Evolutionary conservation across 768 basidiomycete genomes (phyloP).

Genomic region (Trametes punicea): DNA sequence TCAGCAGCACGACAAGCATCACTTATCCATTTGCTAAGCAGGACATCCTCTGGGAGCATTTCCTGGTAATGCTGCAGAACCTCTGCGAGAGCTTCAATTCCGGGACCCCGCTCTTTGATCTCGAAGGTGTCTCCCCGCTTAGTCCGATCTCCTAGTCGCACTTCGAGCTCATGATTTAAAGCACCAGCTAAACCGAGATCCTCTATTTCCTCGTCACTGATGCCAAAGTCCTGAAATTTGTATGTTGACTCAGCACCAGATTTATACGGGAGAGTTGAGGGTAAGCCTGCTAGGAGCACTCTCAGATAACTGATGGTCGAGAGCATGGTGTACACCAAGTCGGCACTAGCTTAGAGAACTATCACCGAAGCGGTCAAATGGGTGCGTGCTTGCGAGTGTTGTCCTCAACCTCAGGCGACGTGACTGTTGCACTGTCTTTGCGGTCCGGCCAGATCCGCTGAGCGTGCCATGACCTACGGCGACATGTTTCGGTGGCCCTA

Average conservation of each 20-base stretch:
- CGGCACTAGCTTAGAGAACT: too few relatives aligned
- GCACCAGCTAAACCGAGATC: not conserved
- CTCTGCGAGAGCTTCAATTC: not conserved
- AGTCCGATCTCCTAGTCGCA: not conserved
- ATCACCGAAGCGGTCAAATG: too few relatives aligned
- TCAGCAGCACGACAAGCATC: constrained; percentile 2
- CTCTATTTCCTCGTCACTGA: not conserved
- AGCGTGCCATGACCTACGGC: too few relatives aligned
- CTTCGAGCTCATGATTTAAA: not conserved
- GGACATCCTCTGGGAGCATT: not conserved
- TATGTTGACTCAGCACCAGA: not conserved
- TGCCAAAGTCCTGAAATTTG: not conserved
- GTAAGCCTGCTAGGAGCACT: too few relatives aligned
- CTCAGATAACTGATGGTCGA: too few relatives aligned
- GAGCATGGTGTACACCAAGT: too few relatives aligned
- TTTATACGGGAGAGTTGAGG: not conserved
- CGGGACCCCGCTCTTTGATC: not conserved
- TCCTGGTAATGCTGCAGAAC: not conserved
- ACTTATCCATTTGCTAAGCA: not conserved
- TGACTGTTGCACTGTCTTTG: too few relatives aligned
- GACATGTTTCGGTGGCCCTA: too few relatives aligned
- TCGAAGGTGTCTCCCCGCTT: not conserved
- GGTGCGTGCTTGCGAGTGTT: too few relatives aligned
- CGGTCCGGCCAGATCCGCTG: too few relatives aligned
- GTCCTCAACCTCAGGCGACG: too few relatives aligned